Percentiles rank a stretch among this genome's conserved stretches.
Evolutionary conservation across 2,329 filamentous ascomycete genomes (phyloP).

Genomic region (Fusarium sp.): DNA sequence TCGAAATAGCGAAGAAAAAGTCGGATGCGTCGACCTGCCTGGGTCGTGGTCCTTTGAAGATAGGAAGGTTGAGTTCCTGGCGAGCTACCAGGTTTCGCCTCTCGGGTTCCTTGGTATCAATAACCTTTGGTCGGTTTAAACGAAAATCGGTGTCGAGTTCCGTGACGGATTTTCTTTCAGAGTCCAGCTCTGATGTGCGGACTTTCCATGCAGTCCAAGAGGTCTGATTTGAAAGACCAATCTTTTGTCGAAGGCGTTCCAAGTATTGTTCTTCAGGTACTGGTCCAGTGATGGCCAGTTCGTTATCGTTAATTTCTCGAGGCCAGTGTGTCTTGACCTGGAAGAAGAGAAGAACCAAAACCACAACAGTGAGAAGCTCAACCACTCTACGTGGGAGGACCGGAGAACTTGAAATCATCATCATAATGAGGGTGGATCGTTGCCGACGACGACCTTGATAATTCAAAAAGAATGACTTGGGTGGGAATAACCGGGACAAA

Average conservation of each 20-base stretch:
- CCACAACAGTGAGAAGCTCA: conserved; percentile 37
- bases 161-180: conserved; percentile 46
- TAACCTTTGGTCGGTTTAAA: conserved; percentile 44
- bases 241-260: conserved; percentile 43
- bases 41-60: conserved; percentile 47
- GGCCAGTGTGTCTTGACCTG: conserved; percentile 33
- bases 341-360: conserved; percentile 46
- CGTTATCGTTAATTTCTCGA: conserved; percentile 5
- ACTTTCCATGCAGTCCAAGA: conserved; percentile 52
- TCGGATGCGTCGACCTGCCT: conserved; percentile 54
- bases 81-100: conserved; percentile 44
- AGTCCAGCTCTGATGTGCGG: conserved; percentile 45
- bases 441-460: conserved; percentile 6
- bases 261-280: conserved; percentile 51
- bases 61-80: conserved; percentile 50
- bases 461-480: conserved; percentile 42
- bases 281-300: conserved; percentile 32
- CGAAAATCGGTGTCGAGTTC: conserved; percentile 49
- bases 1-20: conserved; percentile 58
- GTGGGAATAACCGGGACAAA: conserved; percentile 34
- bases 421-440: conserved; percentile 41
- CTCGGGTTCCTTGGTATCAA: conserved; percentile 45
- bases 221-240: conserved; percentile 48
- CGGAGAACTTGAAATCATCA: conserved; percentile 42
- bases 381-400: conserved; percentile 38